Conservation (phyloP, 345 rosid genomes). For the Carallia pectinifolia region DNA sequence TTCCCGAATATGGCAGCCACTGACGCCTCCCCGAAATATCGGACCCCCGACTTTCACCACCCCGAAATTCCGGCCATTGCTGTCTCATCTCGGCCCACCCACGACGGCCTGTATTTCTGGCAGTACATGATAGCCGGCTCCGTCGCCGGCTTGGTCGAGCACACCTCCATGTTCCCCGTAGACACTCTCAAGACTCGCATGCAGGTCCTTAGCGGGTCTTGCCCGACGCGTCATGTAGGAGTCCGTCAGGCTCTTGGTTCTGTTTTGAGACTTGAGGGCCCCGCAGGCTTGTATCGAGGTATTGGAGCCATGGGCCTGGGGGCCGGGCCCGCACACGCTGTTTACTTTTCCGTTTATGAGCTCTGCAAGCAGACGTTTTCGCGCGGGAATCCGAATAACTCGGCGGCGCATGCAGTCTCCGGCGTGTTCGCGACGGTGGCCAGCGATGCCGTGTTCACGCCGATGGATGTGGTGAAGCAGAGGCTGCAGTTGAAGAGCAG, state of each 20-base stretch:
- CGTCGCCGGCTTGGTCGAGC: slow-evolving; percentile 26
- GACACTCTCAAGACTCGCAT: slow-evolving; percentile 30
- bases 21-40: slow-evolving; percentile 18
- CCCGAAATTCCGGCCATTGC: slow-evolving; percentile 3
- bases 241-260: slow-evolving; percentile 19
- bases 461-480: slow-evolving; percentile 34
- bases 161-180: slow-evolving; percentile 30
- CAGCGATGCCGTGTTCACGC: slow-evolving; percentile 28
- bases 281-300: slow-evolving; percentile 24
- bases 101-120: slow-evolving; percentile 30
- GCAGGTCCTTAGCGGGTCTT: slow-evolving; percentile 19
- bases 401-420: slow-evolving; percentile 17
- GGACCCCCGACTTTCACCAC: slow-evolving; percentile 17
- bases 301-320: slow-evolving; percentile 31
- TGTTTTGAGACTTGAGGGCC: slow-evolving; percentile 18
- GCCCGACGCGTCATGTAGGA: not conserved
- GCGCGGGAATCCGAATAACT: slow-evolving; percentile 13
- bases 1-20: slow-evolving; percentile 9
- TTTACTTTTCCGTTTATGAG: slow-evolving; percentile 30
- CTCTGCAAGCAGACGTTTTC: slow-evolving; percentile 17
- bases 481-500: slow-evolving; percentile 24
- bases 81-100: slow-evolving; percentile 1
- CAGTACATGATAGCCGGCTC: slow-evolving; percentile 32
- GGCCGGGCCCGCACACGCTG: slow-evolving; percentile 30
- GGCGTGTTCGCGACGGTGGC: slow-evolving; percentile 31